phyloP scores from a whole-genome alignment of 805 yeast species.

The Komagataella ulmi region DNA sequence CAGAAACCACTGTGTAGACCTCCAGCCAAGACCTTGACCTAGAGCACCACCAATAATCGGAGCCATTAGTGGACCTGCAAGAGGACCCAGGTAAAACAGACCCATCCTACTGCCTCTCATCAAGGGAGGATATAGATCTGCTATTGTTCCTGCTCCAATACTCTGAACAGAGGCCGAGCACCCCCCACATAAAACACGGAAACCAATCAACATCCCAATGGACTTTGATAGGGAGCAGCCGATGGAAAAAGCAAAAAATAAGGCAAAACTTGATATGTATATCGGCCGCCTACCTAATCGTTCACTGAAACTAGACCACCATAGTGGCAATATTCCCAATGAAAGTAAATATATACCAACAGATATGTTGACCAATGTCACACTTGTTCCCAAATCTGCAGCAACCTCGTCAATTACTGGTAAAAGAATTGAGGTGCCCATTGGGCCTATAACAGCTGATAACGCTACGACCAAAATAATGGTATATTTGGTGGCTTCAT shows the following conservation, averaged over 20 bases:
- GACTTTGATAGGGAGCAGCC: constrained; percentile 58
- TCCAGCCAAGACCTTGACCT: constrained; percentile 66
- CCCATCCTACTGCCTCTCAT: constrained; percentile 76
- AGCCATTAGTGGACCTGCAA: constrained; percentile 67
- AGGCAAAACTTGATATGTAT: constrained; percentile 51
- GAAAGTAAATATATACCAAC: constrained; percentile 69
- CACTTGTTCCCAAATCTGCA: constrained; percentile 38
- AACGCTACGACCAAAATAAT: constrained; percentile 55
- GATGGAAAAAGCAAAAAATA: constrained; percentile 53
- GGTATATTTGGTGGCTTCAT: constrained; percentile 30
- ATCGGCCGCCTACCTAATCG: constrained; percentile 62
- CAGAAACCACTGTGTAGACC: constrained; percentile 80
- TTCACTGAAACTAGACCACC: constrained; percentile 84
- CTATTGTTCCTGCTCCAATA: constrained; percentile 81
- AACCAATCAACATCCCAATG: constrained; percentile 49
- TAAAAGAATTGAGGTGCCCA: constrained; percentile 75
- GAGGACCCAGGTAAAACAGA: constrained; percentile 65
- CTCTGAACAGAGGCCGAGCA: constrained; percentile 78
- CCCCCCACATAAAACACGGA: constrained; percentile 67
- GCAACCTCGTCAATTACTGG: constrained; percentile 63
- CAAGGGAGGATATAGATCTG: constrained; percentile 54
- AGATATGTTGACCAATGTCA: constrained; percentile 55
- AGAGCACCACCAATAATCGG: constrained; percentile 77
- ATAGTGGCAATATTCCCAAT: constrained; percentile 68
- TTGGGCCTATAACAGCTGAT: constrained; percentile 74